These are phyloP conservation scores for Brachypodium distachyon DNA, from an alignment of 202 grass and related monocot species.

Conservation along the genomic window DNA sequence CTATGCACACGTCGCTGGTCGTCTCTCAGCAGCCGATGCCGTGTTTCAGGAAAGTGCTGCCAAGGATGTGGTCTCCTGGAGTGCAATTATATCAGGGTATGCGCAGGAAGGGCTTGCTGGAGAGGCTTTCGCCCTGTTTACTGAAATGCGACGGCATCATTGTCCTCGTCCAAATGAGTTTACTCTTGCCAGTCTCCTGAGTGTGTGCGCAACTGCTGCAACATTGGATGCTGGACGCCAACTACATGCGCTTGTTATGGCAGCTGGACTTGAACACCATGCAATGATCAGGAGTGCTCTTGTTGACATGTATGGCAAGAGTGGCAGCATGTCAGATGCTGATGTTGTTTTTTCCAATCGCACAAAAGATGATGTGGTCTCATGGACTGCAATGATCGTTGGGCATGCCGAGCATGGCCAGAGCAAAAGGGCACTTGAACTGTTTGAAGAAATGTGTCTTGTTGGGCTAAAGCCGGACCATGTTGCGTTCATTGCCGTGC, in stretches of 20 bases:
- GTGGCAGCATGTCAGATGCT: slow-evolving; percentile 49
- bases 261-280: slow-evolving; percentile 31
- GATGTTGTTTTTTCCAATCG: slow-evolving; percentile 19
- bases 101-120: slow-evolving; percentile 24
- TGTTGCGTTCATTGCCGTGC: slow-evolving; percentile 33
- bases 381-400: slow-evolving; percentile 46
- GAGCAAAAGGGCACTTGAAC: slow-evolving; percentile 27
- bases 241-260: slow-evolving; percentile 28
- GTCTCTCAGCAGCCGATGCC: slow-evolving; percentile 20
- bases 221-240: slow-evolving; percentile 25
- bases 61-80: slow-evolving; percentile 69
- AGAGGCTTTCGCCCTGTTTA: slow-evolving; percentile 34
- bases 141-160: slow-evolving; percentile 28
- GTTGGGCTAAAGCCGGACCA: slow-evolving; percentile 32
- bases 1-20: slow-evolving; percentile 19
- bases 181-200: slow-evolving; percentile 41
- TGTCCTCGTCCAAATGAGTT: slow-evolving; percentile 30
- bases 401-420: slow-evolving; percentile 45
- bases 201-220: slow-evolving; percentile 23
- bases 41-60: slow-evolving; percentile 37
- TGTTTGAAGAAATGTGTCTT: slow-evolving; percentile 38
- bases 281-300: slow-evolving; percentile 35
- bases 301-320: slow-evolving; percentile 49
- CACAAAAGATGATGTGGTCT: slow-evolving; percentile 30
- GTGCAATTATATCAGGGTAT: slow-evolving; percentile 53